phyloP scores from a whole-genome alignment of 306 rosid genomes.

The Erythrophleum fordii region DNA sequence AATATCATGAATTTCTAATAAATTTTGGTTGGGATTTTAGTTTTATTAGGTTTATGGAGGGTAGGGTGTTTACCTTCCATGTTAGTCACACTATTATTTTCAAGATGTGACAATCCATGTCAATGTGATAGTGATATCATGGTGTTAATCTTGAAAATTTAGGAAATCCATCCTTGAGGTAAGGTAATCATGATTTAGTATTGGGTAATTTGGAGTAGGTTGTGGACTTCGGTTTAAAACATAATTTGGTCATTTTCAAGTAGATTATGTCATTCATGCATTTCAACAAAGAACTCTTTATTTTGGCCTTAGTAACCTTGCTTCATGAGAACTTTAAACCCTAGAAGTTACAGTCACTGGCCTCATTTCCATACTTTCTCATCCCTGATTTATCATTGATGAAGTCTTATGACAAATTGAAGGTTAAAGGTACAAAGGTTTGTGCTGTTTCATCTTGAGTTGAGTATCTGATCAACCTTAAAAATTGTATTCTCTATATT shows the following conservation, averaged over 20 bases:
- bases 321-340: conserved; percentile 50
- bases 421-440: conserved; percentile 30
- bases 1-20: too few species aligned
- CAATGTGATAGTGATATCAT: conserved; percentile 38
- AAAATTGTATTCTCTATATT: conserved; percentile 19
- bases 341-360: not conserved
- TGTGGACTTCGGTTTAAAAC: conserved; percentile 84
- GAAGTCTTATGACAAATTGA: conserved; percentile 29
- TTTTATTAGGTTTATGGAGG: too few species aligned
- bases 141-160: conserved; percentile 48
- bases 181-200: conserved; percentile 83
- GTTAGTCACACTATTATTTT: too few species aligned
- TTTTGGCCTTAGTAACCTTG: conserved; percentile 82
- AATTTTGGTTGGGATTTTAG: too few species aligned
- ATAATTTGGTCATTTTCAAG: conserved; percentile 79
- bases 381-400: not conserved
- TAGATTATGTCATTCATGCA: conserved; percentile 79
- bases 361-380: not conserved
- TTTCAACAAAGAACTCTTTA: conserved; percentile 71
- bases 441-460: not conserved
- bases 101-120: too few species aligned
- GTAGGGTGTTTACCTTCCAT: too few species aligned
- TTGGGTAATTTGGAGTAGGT: conserved; percentile 82
- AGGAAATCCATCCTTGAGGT: conserved; percentile 90
- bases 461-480: conserved; percentile 9